Evolutionary conservation across 805 yeast genomes (phyloP), one percentile per base, ranked within the genome.

Genomic region (Candida oleophila): DNA sequence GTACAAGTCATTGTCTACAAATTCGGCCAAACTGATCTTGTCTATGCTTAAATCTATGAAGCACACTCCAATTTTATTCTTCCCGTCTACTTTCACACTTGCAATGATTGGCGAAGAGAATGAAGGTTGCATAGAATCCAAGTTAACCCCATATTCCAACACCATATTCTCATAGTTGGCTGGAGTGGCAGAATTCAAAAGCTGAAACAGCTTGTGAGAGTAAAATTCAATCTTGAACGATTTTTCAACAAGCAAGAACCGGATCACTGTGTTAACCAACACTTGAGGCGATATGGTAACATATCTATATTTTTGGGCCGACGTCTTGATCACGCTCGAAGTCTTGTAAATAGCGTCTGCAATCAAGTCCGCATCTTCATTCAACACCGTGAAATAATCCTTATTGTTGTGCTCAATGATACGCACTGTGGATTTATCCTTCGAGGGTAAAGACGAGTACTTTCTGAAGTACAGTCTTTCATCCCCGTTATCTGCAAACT

Each of bases 341-440:
- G 98, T 89, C 54, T 85, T 87, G 68, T 89, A 92, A 30, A 94
- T 82, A 46, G 77, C 71, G 52, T 90, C 95, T 2, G 97, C 97
- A 22, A 89, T 87, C 47, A 82, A 75, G 38, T 76, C 74, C 3
- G 98, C 97, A 62, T 92, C 96, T 2, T 78, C 80, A 40, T 76
- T 80, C 18, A 89, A 73, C 1, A 81, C 83, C 2, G 87, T 82
- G 65, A 84, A 94, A 63, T 88, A 90, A 49, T 89, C 96, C 39
- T 84, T 84, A 49, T 83, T 81, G 45, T 65, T 65, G 60, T 72
- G 76, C 60, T 90, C 96, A 39, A 87, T 85, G n/a, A 89, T 69
- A 38, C 97, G 76, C 19, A 92, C 58, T 0, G 84, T 76, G 18
- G 57, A 41, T 1, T 68, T 61, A 5, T 77, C 75, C 46, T 78